These are phyloP conservation scores for Brettanomyces nanus DNA, from an alignment of 805 yeast species.

Conservation along the genomic window DNA sequence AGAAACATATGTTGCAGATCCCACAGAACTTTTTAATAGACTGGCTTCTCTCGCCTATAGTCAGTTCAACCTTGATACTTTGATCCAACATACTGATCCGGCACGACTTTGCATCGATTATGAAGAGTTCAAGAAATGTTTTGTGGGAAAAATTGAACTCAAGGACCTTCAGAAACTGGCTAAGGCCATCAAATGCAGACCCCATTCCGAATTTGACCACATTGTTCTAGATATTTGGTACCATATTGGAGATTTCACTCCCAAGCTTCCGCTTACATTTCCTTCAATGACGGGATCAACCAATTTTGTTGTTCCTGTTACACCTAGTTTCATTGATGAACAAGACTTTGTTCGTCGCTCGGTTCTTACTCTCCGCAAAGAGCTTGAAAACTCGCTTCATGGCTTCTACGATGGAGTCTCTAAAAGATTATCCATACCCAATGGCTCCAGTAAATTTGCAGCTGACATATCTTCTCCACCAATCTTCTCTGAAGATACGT, in stretches of 20 bases:
- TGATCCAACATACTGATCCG: background rate
- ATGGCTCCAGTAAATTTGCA: background rate
- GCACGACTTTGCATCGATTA: background rate
- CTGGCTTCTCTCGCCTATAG: too few relatives aligned
- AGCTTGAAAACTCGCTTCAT: background rate
- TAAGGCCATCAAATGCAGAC: too few relatives aligned
- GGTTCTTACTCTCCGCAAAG: background rate
- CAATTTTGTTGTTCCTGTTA: background rate
- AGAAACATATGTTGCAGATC: too few relatives aligned
- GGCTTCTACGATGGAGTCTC: background rate
- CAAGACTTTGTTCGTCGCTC: background rate
- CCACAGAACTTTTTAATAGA: too few relatives aligned
- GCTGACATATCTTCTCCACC: background rate
- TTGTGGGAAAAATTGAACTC: too few relatives aligned
- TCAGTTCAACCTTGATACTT: too few relatives aligned
- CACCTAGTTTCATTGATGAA: background rate
- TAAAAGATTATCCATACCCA: background rate
- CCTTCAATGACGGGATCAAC: background rate
- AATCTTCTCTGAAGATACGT: background rate
- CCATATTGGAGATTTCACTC: background rate
- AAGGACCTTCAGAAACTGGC: too few relatives aligned
- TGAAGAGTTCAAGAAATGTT: background rate
- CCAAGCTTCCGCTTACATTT: background rate
- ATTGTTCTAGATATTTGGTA: background rate
- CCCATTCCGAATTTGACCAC: background rate